Percentiles rank a stretch among this genome's conserved stretches.
phyloP scores from a whole-genome alignment of 2,329 filamentous ascomycete genomes.

The Ophioceras dolichostomum region DNA sequence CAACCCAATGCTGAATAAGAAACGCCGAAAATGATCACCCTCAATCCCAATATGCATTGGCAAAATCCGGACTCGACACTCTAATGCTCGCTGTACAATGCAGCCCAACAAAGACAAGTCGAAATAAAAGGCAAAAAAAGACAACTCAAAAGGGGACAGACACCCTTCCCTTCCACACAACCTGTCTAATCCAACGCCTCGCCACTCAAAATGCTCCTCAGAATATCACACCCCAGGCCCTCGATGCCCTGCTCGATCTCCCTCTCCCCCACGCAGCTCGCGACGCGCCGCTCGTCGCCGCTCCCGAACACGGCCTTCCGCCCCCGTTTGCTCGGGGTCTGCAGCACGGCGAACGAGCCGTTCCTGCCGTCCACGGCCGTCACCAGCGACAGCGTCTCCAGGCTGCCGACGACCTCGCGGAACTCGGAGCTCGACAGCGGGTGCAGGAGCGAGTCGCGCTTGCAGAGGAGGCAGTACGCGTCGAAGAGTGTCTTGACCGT shows the following conservation, averaged over 20 bases:
- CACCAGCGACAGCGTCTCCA: constrained; percentile 80
- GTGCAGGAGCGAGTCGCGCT: constrained; percentile 75
- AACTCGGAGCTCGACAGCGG: constrained; percentile 88
- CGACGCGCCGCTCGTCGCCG: constrained; percentile 65
- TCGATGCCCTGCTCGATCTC: constrained; percentile 64
- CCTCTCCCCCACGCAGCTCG: constrained; percentile 67
- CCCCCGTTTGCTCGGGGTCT: constrained; percentile 61
- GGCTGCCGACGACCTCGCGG: constrained; percentile 75
- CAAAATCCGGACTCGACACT: too few relatives aligned
- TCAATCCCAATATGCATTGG: too few relatives aligned
- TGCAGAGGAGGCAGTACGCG: constrained; percentile 73
- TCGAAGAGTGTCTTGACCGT: constrained; percentile 77
- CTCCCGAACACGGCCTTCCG: constrained; percentile 40
- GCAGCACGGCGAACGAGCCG: constrained; percentile 49
- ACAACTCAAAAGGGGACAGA: background rate
- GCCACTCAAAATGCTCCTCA: constrained; percentile 49
- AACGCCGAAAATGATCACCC: too few relatives aligned
- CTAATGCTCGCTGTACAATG: too few relatives aligned
- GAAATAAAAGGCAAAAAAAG: background rate
- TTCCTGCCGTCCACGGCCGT: constrained; percentile 57
- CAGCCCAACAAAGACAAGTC: too few relatives aligned
- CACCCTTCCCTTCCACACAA: background rate
- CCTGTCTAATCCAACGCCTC: constrained; percentile 39
- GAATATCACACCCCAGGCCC: constrained; percentile 46
- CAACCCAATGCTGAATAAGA: too few relatives aligned